phyloP scores from a whole-genome alignment of 257 asterid species.

The Capsicum baccatum region DNA sequence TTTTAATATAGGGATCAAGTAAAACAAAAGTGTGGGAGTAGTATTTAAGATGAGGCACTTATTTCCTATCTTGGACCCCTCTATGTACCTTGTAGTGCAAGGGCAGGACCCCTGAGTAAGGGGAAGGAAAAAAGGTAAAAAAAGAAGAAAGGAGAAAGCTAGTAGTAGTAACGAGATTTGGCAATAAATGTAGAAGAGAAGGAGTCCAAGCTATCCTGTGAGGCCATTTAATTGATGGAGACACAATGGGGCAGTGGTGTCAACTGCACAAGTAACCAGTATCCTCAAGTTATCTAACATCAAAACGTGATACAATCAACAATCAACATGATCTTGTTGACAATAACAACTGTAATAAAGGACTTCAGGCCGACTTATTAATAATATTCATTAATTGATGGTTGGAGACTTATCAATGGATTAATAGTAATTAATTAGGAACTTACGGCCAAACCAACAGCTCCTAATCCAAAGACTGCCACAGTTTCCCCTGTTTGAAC shows the following conservation, averaged over 20 bases:
- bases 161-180: no score
- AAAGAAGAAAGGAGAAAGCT: not conserved
- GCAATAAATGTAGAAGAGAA: no score
- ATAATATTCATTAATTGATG: not conserved
- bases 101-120: not conserved
- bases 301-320: not conserved
- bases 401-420: not conserved
- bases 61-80: not conserved
- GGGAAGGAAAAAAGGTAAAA: not conserved
- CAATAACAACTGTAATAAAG: not conserved
- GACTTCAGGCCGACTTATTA: not conserved
- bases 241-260: not conserved
- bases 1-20: no score
- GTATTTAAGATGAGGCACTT: not conserved
- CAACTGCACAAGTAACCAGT: not conserved
- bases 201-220: not conserved
- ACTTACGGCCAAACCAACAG: slow-evolving; percentile 86
- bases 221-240: not conserved
- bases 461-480: slow-evolving; percentile 94
- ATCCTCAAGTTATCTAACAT: not conserved
- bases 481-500: slow-evolving; percentile 70
- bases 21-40: no score
- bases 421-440: not conserved
- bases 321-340: not conserved
- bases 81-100: not conserved